Percentiles rank a stretch among this genome's conserved stretches.
These are phyloP conservation scores for Phytomonas sp. DNA, from an alignment of 208 protist species.

Conservation along the genomic window DNA sequence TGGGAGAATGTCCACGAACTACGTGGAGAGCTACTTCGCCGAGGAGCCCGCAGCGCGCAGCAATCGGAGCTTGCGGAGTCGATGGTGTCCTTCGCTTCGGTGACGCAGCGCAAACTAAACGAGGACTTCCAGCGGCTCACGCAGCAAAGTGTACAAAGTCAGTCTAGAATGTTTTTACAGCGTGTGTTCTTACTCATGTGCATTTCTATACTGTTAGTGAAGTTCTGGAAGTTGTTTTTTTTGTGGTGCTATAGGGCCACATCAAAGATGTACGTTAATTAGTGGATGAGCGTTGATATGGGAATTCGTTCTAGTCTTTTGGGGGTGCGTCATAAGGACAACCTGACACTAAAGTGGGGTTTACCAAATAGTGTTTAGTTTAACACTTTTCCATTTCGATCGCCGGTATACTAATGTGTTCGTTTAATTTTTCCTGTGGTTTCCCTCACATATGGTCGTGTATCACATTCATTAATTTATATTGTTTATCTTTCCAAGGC, in stretches of 20 bases:
- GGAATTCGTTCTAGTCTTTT: neutral
- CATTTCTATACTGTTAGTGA: conserved; percentile 60
- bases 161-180: conserved; percentile 73
- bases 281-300: neutral
- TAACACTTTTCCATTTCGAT: neutral
- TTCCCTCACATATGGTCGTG: neutral
- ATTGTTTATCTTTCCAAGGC: neutral
- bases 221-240: conserved; percentile 73
- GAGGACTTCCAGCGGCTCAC: conserved; percentile 84
- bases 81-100: conserved; percentile 82
- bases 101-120: conserved; percentile 75
- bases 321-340: neutral
- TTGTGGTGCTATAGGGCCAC: conserved; percentile 59
- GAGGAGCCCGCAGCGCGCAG: conserved; percentile 78
- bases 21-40: conserved; percentile 76
- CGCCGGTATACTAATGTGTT: neutral
- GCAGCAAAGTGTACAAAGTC: conserved; percentile 70
- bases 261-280: neutral
- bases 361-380: neutral
- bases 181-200: conserved; percentile 40
- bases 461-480: neutral
- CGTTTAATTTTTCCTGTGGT: neutral
- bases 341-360: neutral
- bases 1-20: conserved; percentile 89
- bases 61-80: conserved; percentile 85